Conservation (phyloP, 805 yeast species). For the Lachancea lanzarotensis region DNA sequence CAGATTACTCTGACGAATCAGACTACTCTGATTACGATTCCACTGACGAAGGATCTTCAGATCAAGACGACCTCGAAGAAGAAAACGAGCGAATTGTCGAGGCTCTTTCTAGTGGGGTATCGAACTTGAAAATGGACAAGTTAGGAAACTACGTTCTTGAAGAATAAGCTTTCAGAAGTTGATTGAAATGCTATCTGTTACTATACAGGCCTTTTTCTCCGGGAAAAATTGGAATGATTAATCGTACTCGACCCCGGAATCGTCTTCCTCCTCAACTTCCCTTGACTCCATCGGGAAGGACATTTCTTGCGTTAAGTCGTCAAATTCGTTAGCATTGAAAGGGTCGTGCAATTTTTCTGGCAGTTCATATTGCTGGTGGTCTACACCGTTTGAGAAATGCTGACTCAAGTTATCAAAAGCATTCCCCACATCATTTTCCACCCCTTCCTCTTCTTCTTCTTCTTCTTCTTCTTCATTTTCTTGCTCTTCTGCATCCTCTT, state of each 20-base stretch:
- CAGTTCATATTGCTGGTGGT: conserved; percentile 12
- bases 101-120: conserved; percentile 58
- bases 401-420: not conserved
- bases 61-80: conserved; percentile 33
- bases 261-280: conserved; percentile 34
- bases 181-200: not conserved
- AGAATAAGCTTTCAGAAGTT: conserved; percentile 13
- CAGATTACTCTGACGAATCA: conserved; percentile 43
- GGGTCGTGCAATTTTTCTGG: conserved; percentile 13
- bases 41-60: conserved; percentile 29
- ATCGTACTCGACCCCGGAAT: conserved; percentile 34
- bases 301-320: conserved; percentile 14
- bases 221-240: conserved; percentile 6
- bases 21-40: conserved; percentile 43
- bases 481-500: conserved; percentile 27
- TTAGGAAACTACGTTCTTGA: conserved; percentile 75
- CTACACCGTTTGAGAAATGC: not conserved
- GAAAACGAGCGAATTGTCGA: conserved; percentile 60
- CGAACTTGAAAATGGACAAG: conserved; percentile 70
- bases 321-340: conserved; percentile 9
- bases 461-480: conserved; percentile 32
- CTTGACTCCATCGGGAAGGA: conserved; percentile 16
- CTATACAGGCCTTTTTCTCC: not conserved
- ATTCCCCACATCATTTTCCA: conserved; percentile 9
- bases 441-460: conserved; percentile 27